Evolutionary conservation across 106 monocot species (phyloP), one percentile per base, ranked within the genome.

Genomic region (Triglochin maritima): DNA sequence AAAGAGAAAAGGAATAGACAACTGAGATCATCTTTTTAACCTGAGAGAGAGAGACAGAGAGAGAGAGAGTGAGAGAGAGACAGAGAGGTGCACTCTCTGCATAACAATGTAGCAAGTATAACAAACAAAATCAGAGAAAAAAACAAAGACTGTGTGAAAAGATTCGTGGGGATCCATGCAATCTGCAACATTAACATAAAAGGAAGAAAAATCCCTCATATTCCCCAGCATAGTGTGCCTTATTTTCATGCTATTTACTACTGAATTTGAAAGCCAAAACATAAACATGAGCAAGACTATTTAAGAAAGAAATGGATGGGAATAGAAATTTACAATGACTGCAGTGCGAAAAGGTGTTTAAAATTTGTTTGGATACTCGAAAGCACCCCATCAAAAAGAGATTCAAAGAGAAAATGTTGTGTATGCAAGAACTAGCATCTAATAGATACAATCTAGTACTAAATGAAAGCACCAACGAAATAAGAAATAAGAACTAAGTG

Each of bases 1-100:
- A 72, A 57, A 70, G 66, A 64, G 62, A 9, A 59, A 71, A 66
- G 29, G 29, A 29, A 29, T 29, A 29, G 29, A 29, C 29, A 29
- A 29, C 29, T 29, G 29, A 1, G 52, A 52, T 52, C 11, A 52
- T 52, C 7, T 11, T 52, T 52, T 52, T 52, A 52, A 52, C 11
- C 0, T 8, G 52, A 52, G 11, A 52, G 11, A 11, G 52, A 52
- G 29, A 29, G 29, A 29, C 1, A 29, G 29, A 0, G 29, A 29
- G 29, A 29, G 29, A 29, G 29, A 0, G 29, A 29, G 29, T n/a
- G 11, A 52, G 11, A 11, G 52, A 52, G 29, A 29, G 29, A 29
- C 1, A 29, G 29, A 0, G 29, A 29, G 29, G 29, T 29, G 29
- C 29, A 29, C 29, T 29, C 29, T 29, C 29, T 52, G 52, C 52